Evolutionary conservation across 2,329 filamentous ascomycete species (phyloP).

Genomic region (Intubia oerlemansii): DNA sequence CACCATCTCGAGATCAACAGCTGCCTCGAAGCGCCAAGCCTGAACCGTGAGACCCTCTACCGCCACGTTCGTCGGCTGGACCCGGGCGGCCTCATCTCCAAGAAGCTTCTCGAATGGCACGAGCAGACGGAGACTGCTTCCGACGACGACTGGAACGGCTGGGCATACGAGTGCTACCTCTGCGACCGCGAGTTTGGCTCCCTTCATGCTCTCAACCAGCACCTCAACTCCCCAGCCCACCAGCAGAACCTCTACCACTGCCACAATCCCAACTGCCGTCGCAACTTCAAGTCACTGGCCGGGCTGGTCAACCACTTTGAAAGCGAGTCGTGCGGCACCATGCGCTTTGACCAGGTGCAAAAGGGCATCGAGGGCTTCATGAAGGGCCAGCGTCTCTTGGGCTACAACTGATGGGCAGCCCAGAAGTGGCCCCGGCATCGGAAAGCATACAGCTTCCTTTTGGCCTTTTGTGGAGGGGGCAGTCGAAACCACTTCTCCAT

Average conservation of each 20-base stretch:
- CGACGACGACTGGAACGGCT: slow-evolving; percentile 20
- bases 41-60: slow-evolving; percentile 28
- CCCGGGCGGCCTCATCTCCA: slow-evolving; percentile 24
- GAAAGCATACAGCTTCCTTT: too few species aligned
- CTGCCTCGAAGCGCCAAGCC: slow-evolving; percentile 21
- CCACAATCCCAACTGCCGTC: slow-evolving; percentile 13
- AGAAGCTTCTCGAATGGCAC: slow-evolving; percentile 25
- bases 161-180: slow-evolving; percentile 28
- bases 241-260: slow-evolving; percentile 19
- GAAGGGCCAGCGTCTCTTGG: too few species aligned
- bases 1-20: slow-evolving; percentile 34
- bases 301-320: slow-evolving; percentile 21
- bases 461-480: too few species aligned
- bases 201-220: slow-evolving; percentile 20
- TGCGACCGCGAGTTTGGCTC: slow-evolving; percentile 23
- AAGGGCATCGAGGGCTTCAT: slow-evolving; percentile 5
- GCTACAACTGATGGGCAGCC: too few species aligned
- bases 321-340: slow-evolving; percentile 19
- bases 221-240: slow-evolving; percentile 25
- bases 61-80: slow-evolving; percentile 23
- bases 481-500: too few species aligned
- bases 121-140: slow-evolving; percentile 10
- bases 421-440: too few species aligned
- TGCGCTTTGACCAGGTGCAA: slow-evolving; percentile 17
- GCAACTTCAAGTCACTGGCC: slow-evolving; percentile 19